Conservation (phyloP, 2,329 filamentous ascomycete species). For the Lecanoromycetidae sp. region DNA sequence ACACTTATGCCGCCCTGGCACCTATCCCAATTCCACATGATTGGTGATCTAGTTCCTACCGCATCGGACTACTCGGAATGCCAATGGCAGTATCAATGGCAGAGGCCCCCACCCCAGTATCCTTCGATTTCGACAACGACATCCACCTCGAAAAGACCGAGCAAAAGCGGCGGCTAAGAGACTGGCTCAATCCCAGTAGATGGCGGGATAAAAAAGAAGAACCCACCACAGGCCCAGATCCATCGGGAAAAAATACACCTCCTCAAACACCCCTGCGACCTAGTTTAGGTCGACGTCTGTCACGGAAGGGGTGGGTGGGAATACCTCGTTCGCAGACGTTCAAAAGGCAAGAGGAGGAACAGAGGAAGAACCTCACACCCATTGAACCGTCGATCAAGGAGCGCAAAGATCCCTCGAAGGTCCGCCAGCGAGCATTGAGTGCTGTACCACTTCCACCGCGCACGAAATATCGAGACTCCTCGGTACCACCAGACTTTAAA, state of each 20-base stretch:
- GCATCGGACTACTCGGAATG: constrained; percentile 1
- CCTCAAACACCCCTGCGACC: constrained; percentile 15
- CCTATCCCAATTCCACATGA: constrained; percentile 2
- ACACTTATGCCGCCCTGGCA: constrained; percentile 1
- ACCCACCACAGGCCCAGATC: constrained; percentile 24
- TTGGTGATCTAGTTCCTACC: neutral
- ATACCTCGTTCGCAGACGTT: constrained; percentile 68
- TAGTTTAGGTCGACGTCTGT: constrained; percentile 19
- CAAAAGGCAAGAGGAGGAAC: constrained; percentile 71
- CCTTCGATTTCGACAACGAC: constrained; percentile 10
- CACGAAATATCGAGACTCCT: constrained; percentile 25
- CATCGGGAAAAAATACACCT: constrained; percentile 13
- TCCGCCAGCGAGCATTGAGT: constrained; percentile 34
- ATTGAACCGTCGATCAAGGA: constrained; percentile 52
- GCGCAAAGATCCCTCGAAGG: constrained; percentile 55
- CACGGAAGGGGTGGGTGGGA: constrained; percentile 58
- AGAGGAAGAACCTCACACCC: constrained; percentile 58
- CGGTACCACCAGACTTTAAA: constrained; percentile 32
- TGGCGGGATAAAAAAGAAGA: constrained; percentile 34
- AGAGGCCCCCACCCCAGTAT: constrained; percentile 10
- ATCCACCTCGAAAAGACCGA: constrained; percentile 12
- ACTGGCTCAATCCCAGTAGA: constrained; percentile 31
- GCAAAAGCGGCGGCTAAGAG: constrained; percentile 35
- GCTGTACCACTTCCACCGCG: constrained; percentile 34
- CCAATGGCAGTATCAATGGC: constrained; percentile 12